Evolutionary conservation across 1,284 basidiomycete species (phyloP).

Genomic region (Cystobasidium pallidum): DNA sequence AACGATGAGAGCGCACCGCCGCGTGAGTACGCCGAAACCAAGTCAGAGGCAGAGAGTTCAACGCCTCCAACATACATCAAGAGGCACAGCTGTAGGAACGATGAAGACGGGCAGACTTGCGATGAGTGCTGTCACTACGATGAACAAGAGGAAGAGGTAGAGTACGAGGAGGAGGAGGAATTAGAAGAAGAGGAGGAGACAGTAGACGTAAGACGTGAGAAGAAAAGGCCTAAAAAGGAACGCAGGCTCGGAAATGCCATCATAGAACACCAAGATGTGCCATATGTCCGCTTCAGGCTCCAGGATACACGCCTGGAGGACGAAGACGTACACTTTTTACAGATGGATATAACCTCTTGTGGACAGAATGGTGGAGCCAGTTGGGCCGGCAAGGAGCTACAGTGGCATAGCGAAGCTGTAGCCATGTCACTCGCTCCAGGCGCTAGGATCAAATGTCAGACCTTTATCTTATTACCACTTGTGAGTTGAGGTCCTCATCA

Average conservation of each 20-base stretch:
- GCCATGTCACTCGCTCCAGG: neutral
- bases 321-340: neutral
- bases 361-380: neutral
- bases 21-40: neutral
- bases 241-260: neutral
- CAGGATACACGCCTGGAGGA: neutral
- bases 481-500: neutral
- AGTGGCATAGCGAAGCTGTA: slow-evolving; percentile 4
- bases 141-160: neutral
- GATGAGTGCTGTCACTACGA: neutral
- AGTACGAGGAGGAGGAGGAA: neutral
- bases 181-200: neutral
- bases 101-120: neutral
- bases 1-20: neutral
- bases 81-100: neutral
- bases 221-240: neutral
- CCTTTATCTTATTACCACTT: neutral
- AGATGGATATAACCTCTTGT: neutral
- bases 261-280: neutral
- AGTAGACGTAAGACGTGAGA: too few relatives aligned
- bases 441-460: slow-evolving; percentile 2
- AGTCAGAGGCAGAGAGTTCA: neutral
- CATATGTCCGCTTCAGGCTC: neutral
- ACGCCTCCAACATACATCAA: neutral
- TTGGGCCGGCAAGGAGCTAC: neutral